These are phyloP conservation scores for Rhizopogon parksii DNA, from an alignment of 1,284 basidiomycete species.

Conservation along the genomic window DNA sequence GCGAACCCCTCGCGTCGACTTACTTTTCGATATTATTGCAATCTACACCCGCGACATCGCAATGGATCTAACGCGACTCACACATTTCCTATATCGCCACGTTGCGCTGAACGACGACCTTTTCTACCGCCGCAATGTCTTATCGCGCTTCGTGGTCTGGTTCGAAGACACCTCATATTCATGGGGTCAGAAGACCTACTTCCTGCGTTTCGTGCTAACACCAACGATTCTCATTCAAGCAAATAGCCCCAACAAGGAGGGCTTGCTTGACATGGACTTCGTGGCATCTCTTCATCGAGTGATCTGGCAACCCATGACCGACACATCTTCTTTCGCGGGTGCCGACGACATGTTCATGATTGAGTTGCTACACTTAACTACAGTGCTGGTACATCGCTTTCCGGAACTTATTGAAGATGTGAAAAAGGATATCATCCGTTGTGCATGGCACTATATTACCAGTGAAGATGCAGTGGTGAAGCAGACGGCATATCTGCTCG, in stretches of 20 bases:
- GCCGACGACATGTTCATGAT: slow-evolving; percentile 82
- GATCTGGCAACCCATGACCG: slow-evolving; percentile 77
- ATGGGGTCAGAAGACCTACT: slow-evolving; percentile 80
- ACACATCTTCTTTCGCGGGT: slow-evolving; percentile 49
- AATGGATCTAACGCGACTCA: slow-evolving; percentile 77
- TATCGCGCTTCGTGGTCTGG: slow-evolving; percentile 82
- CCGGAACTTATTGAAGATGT: slow-evolving; percentile 71
- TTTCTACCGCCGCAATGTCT: slow-evolving; percentile 73
- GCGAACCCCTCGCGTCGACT: slow-evolving; percentile 69
- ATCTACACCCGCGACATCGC: slow-evolving; percentile 79
- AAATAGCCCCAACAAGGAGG: slow-evolving; percentile 44
- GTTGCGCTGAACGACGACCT: slow-evolving; percentile 64
- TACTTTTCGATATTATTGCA: slow-evolving; percentile 84
- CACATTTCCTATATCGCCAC: slow-evolving; percentile 85
- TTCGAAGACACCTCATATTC: slow-evolving; percentile 66
- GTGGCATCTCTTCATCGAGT: slow-evolving; percentile 63
- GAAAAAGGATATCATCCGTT: slow-evolving; percentile 93
- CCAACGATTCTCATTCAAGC: slow-evolving; percentile 83
- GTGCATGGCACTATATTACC: slow-evolving; percentile 87
- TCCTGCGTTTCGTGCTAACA: slow-evolving; percentile 84
- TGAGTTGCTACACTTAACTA: slow-evolving; percentile 89
- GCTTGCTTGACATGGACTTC: slow-evolving; percentile 67
- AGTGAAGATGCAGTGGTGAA: slow-evolving; percentile 89
- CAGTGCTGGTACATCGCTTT: slow-evolving; percentile 83
- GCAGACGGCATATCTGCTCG: slow-evolving; percentile 89